Evolutionary conservation across 148 eudicot species (phyloP).

Genomic region (Chenopodium suecicum): DNA sequence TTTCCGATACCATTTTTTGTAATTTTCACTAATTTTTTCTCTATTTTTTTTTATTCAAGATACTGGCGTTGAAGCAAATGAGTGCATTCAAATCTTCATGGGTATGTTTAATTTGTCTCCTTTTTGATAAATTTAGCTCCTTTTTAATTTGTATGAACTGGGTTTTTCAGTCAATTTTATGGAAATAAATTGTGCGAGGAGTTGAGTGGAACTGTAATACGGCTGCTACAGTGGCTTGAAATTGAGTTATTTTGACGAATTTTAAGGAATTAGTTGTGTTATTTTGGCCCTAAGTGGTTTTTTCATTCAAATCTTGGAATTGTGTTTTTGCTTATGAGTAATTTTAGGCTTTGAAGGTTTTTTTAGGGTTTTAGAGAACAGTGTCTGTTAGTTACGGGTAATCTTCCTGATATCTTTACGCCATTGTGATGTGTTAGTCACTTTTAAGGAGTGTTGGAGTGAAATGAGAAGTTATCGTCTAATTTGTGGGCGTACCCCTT

Average conservation of each 20-base stretch:
- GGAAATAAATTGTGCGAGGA: background rate
- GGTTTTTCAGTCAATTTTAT: background rate
- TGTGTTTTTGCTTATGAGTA: background rate
- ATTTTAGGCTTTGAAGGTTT: background rate
- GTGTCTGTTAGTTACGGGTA: background rate
- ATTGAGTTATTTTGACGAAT: background rate
- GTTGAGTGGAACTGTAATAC: background rate
- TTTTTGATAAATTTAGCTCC: background rate
- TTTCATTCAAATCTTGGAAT: no score
- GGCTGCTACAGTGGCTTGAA: background rate
- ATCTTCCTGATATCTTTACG: background rate
- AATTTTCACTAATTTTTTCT: background rate
- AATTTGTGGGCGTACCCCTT: no score
- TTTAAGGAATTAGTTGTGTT: no score
- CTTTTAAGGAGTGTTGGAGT: no score
- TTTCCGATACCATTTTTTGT: slow-evolving; percentile 4
- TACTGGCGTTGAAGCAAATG: slow-evolving; percentile 69
- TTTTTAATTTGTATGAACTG: background rate
- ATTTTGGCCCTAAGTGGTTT: no score
- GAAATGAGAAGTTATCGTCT: no score
- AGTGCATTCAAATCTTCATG: slow-evolving; percentile 75
- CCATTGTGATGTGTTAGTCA: background rate
- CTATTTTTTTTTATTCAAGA: slow-evolving; percentile 33
- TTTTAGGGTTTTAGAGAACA: background rate
- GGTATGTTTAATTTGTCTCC: slow-evolving; percentile 38